phyloP scores from a whole-genome alignment of 1,139 yeast genomes.

The Saccharomyces pastorianus region DNA sequence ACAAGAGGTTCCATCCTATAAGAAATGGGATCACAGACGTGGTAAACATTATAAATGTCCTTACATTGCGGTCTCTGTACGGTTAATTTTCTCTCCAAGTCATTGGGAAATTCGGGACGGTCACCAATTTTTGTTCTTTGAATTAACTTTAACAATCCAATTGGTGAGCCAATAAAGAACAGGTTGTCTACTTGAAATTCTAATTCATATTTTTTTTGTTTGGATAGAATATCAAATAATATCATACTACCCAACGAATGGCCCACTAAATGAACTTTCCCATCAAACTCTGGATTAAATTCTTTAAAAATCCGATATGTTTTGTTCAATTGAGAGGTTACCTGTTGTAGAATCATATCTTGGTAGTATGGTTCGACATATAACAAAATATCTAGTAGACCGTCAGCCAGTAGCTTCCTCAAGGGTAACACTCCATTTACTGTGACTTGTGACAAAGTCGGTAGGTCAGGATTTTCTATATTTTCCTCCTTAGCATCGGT shows the following conservation, averaged over 20 bases:
- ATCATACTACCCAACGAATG: slow-evolving; percentile 90
- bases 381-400: slow-evolving; percentile 72
- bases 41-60: slow-evolving; percentile 68
- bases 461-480: slow-evolving; percentile 36
- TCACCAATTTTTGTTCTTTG: slow-evolving; percentile 45
- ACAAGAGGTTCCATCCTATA: slow-evolving; percentile 80
- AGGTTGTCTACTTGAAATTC: slow-evolving; percentile 66
- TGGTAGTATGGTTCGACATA: slow-evolving; percentile 75
- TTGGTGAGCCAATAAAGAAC: slow-evolving; percentile 83
- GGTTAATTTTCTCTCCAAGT: slow-evolving; percentile 4
- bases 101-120: slow-evolving; percentile 3
- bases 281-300: slow-evolving; percentile 67
- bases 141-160: slow-evolving; percentile 73
- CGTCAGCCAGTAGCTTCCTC: slow-evolving; percentile 75
- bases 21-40: slow-evolving; percentile 85
- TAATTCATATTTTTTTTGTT: slow-evolving; percentile 46
- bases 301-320: slow-evolving; percentile 52
- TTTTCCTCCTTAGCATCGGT: slow-evolving; percentile 35
- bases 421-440: slow-evolving; percentile 75
- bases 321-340: slow-evolving; percentile 60
- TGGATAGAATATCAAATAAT: slow-evolving; percentile 63
- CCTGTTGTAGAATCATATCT: slow-evolving; percentile 54
- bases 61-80: slow-evolving; percentile 42
- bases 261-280: slow-evolving; percentile 75
- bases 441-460: slow-evolving; percentile 63